Percentiles rank a stretch among this genome's conserved stretches.
phyloP scores from a whole-genome alignment of 345 rosid genomes.

The Eucalyptus curtisii region DNA sequence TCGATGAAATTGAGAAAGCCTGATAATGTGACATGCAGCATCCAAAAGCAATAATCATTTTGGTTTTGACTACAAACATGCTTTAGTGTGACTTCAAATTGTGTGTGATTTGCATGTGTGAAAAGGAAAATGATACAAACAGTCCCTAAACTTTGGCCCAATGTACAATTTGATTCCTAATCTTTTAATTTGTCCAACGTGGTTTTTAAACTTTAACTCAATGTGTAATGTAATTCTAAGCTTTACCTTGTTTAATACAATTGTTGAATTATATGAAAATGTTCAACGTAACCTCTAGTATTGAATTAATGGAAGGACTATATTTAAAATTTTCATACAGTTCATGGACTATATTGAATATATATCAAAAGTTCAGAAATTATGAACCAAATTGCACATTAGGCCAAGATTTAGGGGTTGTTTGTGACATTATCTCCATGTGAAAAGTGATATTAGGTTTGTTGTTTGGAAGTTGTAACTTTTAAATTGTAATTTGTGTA shows the following conservation, averaged over 20 bases:
- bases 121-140: background rate
- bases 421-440: background rate
- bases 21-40: slow-evolving; percentile 17
- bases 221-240: fast-evolving
- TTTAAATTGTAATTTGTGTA: too few species aligned
- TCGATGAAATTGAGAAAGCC: slow-evolving; percentile 34
- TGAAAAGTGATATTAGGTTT: background rate
- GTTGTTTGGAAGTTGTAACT: background rate
- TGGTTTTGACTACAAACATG: background rate
- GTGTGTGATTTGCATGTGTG: background rate
- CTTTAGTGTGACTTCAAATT: background rate
- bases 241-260: too few species aligned
- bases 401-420: too few species aligned
- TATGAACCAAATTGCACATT: too few species aligned
- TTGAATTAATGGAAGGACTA: too few species aligned
- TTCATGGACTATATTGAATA: too few species aligned
- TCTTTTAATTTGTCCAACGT: too few species aligned
- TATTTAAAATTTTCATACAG: too few species aligned
- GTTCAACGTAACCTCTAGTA: fast-evolving
- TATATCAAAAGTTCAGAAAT: too few species aligned
- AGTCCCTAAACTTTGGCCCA: too few species aligned
- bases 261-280: too few species aligned
- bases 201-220: fast-evolving
- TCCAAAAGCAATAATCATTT: background rate
- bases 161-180: too few species aligned